These are phyloP conservation scores for Pyrus betulifolia DNA, from an alignment of 306 rosid genomes.

Conservation along the genomic window DNA sequence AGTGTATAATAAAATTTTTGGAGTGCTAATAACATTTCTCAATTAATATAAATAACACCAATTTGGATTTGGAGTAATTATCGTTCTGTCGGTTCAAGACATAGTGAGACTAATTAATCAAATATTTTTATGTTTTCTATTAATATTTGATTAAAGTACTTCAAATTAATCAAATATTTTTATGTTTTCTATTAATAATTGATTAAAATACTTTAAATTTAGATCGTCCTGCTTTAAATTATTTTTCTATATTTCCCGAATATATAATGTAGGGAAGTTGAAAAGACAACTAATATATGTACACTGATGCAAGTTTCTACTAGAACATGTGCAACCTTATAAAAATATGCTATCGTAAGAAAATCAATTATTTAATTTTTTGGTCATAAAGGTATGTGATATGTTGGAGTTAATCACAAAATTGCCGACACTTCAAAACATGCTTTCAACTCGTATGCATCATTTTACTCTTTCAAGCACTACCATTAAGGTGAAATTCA, in stretches of 20 bases:
- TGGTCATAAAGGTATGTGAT: background rate
- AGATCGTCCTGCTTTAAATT: constrained; percentile 4
- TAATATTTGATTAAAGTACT: background rate
- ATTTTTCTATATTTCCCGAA: background rate
- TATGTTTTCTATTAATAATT: background rate
- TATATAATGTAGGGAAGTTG: background rate
- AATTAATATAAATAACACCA: background rate
- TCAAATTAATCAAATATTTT: background rate
- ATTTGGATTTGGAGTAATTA: background rate
- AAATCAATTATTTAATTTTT: background rate
- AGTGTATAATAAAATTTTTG: too few relatives aligned
- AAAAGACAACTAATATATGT: constrained; percentile 9
- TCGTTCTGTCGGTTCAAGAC: background rate
- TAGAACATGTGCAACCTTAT: background rate
- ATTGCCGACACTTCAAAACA: background rate
- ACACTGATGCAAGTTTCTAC: background rate
- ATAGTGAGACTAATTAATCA: background rate
- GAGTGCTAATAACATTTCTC: too few relatives aligned
- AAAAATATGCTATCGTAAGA: background rate
- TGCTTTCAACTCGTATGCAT: background rate
- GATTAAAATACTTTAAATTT: background rate
- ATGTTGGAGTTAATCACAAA: background rate
- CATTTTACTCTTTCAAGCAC: background rate
- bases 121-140: background rate
- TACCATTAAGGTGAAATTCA: background rate